A percentile compares a stretch with the other conserved stretches of the same genome.
These are phyloP conservation scores for Westerdykella sp. DNA, from an alignment of 2,329 filamentous ascomycete genomes.

Conservation along the genomic window DNA sequence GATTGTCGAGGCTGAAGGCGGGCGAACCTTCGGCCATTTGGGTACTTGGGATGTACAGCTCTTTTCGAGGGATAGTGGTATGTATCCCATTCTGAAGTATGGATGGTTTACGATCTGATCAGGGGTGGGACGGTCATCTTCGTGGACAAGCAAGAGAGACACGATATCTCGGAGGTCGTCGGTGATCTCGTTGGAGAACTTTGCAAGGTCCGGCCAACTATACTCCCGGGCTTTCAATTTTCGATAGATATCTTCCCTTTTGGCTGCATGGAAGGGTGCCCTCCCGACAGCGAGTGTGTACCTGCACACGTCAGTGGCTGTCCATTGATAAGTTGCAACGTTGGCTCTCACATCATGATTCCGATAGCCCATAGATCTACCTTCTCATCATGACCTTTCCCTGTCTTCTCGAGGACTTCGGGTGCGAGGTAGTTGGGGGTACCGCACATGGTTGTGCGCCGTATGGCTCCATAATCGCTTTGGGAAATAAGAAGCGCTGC, in stretches of 20 bases:
- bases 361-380: constrained; percentile 98
- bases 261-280: constrained; percentile 90
- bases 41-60: constrained; percentile 43
- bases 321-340: neutral
- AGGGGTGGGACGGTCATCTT: constrained; percentile 66
- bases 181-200: constrained; percentile 63
- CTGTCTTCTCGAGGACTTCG: constrained; percentile 89
- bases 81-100: constrained; percentile 72
- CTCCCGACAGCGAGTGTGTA: constrained; percentile 97
- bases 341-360: constrained; percentile 71
- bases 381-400: constrained; percentile 93
- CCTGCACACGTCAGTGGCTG: constrained; percentile 42
- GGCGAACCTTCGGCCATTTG: constrained; percentile 41
- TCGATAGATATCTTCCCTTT: constrained; percentile 77
- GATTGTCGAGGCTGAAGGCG: constrained; percentile 40
- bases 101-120: constrained; percentile 73
- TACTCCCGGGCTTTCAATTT: constrained; percentile 66
- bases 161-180: constrained; percentile 73
- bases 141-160: constrained; percentile 66
- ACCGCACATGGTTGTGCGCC: constrained; percentile 89
- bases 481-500: constrained; percentile 87
- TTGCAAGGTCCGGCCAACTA: constrained; percentile 66
- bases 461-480: constrained; percentile 72
- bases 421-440: constrained; percentile 98
- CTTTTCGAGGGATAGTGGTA: constrained; percentile 52